Conservation (phyloP, 176 grass and related monocot species). For the Melocanna baccifera region DNA sequence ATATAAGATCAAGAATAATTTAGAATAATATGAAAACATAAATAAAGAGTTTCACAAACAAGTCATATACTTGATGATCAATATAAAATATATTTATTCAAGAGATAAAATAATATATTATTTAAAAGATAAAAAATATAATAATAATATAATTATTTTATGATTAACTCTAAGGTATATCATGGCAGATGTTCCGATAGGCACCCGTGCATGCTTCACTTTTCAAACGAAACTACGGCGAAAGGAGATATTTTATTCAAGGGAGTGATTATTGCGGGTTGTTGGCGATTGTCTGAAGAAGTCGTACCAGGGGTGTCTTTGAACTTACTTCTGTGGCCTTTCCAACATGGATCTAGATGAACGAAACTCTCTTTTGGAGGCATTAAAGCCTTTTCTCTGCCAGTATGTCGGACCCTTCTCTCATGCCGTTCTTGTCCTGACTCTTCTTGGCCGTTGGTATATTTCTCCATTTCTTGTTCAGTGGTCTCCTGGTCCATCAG, state of each 20-base stretch:
- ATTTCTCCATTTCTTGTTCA: background rate
- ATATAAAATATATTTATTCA: no score
- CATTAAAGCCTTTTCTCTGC: slow-evolving; percentile 33
- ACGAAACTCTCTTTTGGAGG: background rate
- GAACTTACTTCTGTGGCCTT: background rate
- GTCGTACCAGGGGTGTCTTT: background rate
- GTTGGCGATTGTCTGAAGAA: slow-evolving; percentile 9
- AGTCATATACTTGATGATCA: no score
- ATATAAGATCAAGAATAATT: no score
- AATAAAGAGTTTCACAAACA: no score
- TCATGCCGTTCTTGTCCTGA: background rate
- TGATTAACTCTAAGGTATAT: no score
- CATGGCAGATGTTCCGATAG: no score
- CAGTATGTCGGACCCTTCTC: background rate
- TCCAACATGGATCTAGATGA: background rate
- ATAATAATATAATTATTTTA: no score
- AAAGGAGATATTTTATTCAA: background rate
- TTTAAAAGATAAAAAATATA: no score
- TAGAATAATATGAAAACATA: no score
- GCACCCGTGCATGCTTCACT: background rate
- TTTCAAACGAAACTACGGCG: background rate
- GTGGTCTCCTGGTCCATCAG: background rate
- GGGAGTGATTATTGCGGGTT: background rate
- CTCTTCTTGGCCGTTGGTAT: background rate
- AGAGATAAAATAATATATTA: no score